Evolutionary conservation across 352 stramenopile species (phyloP), one percentile per base, ranked within the genome.

Genomic region (Pythium angustatum): DNA sequence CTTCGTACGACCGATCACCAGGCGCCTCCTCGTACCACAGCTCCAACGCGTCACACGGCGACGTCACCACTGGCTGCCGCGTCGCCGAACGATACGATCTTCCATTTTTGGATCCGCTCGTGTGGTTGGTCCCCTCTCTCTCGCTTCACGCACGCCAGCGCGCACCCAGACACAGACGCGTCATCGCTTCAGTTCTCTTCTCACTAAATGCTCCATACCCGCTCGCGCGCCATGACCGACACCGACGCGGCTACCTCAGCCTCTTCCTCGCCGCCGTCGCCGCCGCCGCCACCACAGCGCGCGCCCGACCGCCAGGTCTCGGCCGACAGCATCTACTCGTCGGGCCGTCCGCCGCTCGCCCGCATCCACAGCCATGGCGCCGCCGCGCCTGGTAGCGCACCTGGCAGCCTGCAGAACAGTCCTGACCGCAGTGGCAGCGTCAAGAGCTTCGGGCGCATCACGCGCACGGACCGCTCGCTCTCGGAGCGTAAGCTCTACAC

Each of bases 401-500:
- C 65, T 36, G 26, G 65, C 33, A 72, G 65, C 30, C 52, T 66
- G n/a, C 59, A 64, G n/a, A 67, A 60, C 47, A 72, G 58, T 33
- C 65, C 65, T 19, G 47, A 60, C 43, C 34, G 44, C 10, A 31
- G 21, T 47, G 28, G 43, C 47, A 58, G 22, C 54, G 41, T 7
- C 48, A 69, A 69, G 54, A 34, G 44, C 33, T 54, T 69, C 30
- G 19, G 22, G 22, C 66, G 55, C 26, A 26, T 71, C 50, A 41
- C 50, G 34, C 38, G 38, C 50, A 57, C 71, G 15, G 71, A 64
- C 40, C 72, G 73, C 36, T 66, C 76, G 69, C 68, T 90, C 36
- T 87, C 76, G 36, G 85, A 94, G 69, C 83, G 85, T 50, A 86
- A 90, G 67, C 70, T 84, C 27, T 94, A 81, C 69, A 94, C 85